phyloP scores from a whole-genome alignment of 345 rosid genomes.

The Acer yangbiense region DNA sequence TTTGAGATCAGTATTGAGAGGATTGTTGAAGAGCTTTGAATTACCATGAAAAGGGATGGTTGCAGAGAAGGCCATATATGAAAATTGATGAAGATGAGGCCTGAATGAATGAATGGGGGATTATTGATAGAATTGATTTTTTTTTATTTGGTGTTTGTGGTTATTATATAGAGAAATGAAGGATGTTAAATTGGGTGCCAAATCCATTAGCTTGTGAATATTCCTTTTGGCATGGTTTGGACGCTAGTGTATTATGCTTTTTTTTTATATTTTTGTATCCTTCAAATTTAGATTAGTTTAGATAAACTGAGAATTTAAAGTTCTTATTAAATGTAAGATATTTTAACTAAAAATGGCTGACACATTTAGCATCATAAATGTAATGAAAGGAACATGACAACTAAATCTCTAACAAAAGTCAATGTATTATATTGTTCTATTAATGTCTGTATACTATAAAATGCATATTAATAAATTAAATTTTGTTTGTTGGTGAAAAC shows the following conservation, averaged over 20 bases:
- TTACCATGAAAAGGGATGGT: conserved; percentile 13
- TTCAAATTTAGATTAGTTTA: too few relatives aligned
- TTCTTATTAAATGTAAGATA: too few relatives aligned
- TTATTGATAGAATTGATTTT: neutral
- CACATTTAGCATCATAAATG: too few relatives aligned
- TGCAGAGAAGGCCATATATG: conserved; percentile 30
- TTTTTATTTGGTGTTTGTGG: neutral
- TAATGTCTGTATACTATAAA: neutral
- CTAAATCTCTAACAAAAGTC: neutral
- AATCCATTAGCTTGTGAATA: neutral
- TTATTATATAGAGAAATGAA: neutral
- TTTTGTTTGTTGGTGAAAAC: neutral
- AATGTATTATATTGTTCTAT: too few relatives aligned
- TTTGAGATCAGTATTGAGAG: conserved; percentile 9
- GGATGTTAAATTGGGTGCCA: conserved; percentile 14
- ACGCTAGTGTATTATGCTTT: neutral
- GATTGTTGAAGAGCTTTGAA: conserved; percentile 15
- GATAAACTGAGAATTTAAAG: too few relatives aligned
- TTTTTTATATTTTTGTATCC: too few relatives aligned
- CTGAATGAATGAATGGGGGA: neutral
- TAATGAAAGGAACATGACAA: neutral
- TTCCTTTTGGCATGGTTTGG: conserved; percentile 14
- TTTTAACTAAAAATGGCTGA: too few relatives aligned
- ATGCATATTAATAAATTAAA: too few relatives aligned
- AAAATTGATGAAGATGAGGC: neutral